Percentiles rank a stretch among this genome's conserved stretches.
Evolutionary conservation across 441 rosid genomes (phyloP).

Genomic region (Gossypium gossypioides): DNA sequence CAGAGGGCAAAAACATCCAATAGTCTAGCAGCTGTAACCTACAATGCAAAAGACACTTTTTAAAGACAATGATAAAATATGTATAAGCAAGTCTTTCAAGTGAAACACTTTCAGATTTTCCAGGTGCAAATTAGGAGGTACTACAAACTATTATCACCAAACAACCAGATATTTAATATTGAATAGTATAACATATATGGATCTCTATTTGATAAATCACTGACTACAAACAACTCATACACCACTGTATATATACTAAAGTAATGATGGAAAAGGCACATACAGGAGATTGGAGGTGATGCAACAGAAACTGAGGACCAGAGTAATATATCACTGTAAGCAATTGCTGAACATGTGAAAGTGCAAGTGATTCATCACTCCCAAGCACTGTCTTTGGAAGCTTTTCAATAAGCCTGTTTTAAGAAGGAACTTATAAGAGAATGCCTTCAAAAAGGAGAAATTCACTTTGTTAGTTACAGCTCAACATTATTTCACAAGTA

Average conservation of each 20-base stretch:
- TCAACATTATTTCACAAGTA: constrained; percentile 20
- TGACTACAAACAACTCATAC: neutral
- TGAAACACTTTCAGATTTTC: neutral
- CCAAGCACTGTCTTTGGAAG: constrained; percentile 79
- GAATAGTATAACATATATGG: neutral
- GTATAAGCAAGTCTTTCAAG: neutral
- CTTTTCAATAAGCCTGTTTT: constrained; percentile 65
- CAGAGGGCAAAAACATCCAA: constrained; percentile 70
- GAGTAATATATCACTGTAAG: constrained; percentile 67
- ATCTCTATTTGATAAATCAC: constrained; percentile 4
- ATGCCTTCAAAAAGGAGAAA: neutral
- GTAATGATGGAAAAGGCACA: constrained; percentile 26
- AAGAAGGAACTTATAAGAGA: constrained; percentile 3
- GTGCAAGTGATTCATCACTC: constrained; percentile 59
- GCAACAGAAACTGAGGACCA: constrained; percentile 64
- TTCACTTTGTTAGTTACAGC: constrained; percentile 3
- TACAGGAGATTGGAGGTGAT: constrained; percentile 83
- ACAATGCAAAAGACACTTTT: constrained; percentile 10
- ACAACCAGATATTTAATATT: neutral
- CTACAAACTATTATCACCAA: neutral
- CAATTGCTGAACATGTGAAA: constrained; percentile 66
- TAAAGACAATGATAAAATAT: neutral
- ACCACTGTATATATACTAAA: constrained; percentile 9
- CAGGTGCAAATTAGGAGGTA: neutral
- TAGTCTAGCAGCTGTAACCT: constrained; percentile 81